Base-by-base conservation (phyloP, 768 basidiomycete species). In the Sarcodon aspratus region DNA sequence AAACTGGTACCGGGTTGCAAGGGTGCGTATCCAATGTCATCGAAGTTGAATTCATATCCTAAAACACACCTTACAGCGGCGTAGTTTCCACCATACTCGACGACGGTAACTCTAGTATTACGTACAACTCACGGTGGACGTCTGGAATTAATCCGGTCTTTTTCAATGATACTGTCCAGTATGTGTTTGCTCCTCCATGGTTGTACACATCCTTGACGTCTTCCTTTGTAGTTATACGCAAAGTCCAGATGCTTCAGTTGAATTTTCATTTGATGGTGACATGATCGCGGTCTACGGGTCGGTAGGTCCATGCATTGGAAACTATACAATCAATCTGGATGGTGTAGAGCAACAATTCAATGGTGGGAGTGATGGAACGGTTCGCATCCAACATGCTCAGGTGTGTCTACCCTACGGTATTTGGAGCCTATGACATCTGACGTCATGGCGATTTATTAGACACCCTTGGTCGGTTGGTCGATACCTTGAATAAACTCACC, bases 271-370 rank as follows among this genome's bases (percentile, higher is more conserved):
- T 55, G 53, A 58, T 5, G 78, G 78, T 17, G 70, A 75, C 47
- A 75, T 71, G n/a, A 64, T 80, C 44, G 74, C 73, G 11, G 48
- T 79, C 1, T 79, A 74, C 49, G 76, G 76, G 35, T 72, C 75
- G 2, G 66, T 75, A 32, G 70, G 73, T 8, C 71, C 74, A n/a
- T 68, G 72, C 48, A 76, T 74, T 54, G 69, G 73, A 13, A 60
- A 73, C 51, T 66, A 75, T 46, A 61, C 65, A n/a, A 59, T 78
- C 27, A 60, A 64, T 2, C 44, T 78, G 27, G 76, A 80, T 54
- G 73, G 70, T 6, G 44, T 62, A 38, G 55, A 53, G 0, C 59
- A 54, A 37, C 49, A 54, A n/a, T 52, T 72, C 48, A 58, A 59
- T 11, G 69, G 69, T 45, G 70, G 70, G 11, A 58, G 64, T 21